A percentile compares a stretch with the other conserved stretches of the same genome.
These are phyloP conservation scores for Mycena polygramma DNA, from an alignment of 768 basidiomycete genomes.

Conservation along the genomic window DNA sequence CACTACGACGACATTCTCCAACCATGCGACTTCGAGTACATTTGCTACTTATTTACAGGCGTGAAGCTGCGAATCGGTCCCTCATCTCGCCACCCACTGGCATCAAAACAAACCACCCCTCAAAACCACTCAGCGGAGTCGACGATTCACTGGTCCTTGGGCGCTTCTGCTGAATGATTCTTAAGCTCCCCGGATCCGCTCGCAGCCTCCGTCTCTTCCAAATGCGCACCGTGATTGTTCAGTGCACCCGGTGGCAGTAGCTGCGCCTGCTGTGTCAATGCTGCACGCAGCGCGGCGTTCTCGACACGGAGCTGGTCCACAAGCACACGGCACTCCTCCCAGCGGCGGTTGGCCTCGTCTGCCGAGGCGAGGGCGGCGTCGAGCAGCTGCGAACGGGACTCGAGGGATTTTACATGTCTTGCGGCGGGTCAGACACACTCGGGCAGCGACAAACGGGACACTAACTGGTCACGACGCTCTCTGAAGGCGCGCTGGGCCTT, in stretches of 20 bases:
- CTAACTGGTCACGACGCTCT: slow-evolving; percentile 90
- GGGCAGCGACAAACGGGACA: slow-evolving; percentile 38
- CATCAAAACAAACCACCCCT: not conserved
- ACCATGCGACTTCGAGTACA: slow-evolving; percentile 20
- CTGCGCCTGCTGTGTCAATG: slow-evolving; percentile 64
- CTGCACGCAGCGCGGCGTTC: slow-evolving; percentile 82
- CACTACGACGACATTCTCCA: slow-evolving; percentile 19
- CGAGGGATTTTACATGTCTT: slow-evolving; percentile 90
- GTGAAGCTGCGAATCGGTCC: slow-evolving; percentile 1
- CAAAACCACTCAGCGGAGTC: not conserved
- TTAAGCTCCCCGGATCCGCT: slow-evolving; percentile 29
- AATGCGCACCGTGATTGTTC: slow-evolving; percentile 32
- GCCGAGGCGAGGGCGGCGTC: slow-evolving; percentile 89
- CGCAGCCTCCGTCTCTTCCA: slow-evolving; percentile 28
- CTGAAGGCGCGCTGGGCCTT: slow-evolving; percentile 95
- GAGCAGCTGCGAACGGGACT: slow-evolving; percentile 86
- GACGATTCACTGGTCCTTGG: slow-evolving; percentile 30
- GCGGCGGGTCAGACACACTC: slow-evolving; percentile 30
- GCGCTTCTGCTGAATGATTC: slow-evolving; percentile 27
- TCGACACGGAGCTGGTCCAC: slow-evolving; percentile 91
- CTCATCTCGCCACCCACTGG: slow-evolving; percentile 3
- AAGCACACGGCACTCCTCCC: slow-evolving; percentile 91
- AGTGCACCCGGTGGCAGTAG: slow-evolving; percentile 43
- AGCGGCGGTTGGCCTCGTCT: slow-evolving; percentile 89
- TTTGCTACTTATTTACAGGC: slow-evolving; percentile 26